Evolutionary conservation across 345 rosid species (phyloP), one percentile per base, ranked within the genome.

Genomic region (Salix koriyanagi): DNA sequence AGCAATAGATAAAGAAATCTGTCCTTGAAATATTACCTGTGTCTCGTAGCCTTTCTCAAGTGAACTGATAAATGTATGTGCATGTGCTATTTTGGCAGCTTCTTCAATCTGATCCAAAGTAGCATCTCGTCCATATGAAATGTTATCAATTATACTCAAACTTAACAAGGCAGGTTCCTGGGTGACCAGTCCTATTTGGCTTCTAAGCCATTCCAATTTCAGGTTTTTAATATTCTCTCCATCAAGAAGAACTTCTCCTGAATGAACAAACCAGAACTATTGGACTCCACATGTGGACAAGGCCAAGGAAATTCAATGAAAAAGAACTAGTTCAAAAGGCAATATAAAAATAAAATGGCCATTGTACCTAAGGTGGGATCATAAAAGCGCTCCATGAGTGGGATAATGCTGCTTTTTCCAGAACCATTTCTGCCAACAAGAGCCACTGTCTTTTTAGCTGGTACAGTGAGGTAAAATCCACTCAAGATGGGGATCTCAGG

Each of bases 371-470:
- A 84, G 37, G 97, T 96, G 75, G 99, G 99, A 88, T 94, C 99
- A 88, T 96, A 96, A 85, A 96, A 96, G 80, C 99, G 90, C 77
- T 96, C 98, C 98, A 96, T 94, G 19, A 96, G 90, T n/a, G 99
- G 98, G 77, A 96, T 96, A 71, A 96, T 94, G 81, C 98, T 96
- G 86, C 98, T 94, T 80, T 96, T 96, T 67, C 99, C 99, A 73
- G 99, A 96, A 62, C 99, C 99, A 79, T 94, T 96, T 89, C 99
- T 88, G 75, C 99, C 99, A 82, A 96, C 99, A 87, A 96, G 99
- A 61, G 98, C 98, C 69, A 96, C 95, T 5, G 98, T 88, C 78
- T 94, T 96, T 83, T 92, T 94, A 75, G 99, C 94, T 72, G 99
- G 98, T 46, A 96, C 94, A 26, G 97, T 96, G 64, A 96, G 99